A percentile compares a stretch with the other conserved stretches of the same genome.
These are phyloP conservation scores for Sporothrix variecibatus DNA, from an alignment of 2,329 filamentous ascomycete genomes.

Conservation along the genomic window DNA sequence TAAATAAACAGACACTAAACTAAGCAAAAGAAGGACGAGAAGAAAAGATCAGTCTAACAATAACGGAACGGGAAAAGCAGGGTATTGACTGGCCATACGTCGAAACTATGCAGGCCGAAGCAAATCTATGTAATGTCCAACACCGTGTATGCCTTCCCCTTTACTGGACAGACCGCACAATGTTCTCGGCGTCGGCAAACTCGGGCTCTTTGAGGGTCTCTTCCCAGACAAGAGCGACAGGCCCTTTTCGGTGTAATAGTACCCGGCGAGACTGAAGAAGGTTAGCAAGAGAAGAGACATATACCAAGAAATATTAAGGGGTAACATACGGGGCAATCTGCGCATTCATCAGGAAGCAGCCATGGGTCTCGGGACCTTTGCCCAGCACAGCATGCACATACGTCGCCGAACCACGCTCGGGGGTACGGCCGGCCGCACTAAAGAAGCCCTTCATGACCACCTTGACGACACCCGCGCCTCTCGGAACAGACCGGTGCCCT, in stretches of 20 bases:
- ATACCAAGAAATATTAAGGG: neutral
- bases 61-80: neutral
- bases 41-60: neutral
- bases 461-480: neutral
- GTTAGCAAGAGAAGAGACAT: neutral
- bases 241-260: conserved; percentile 38
- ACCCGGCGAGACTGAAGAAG: neutral
- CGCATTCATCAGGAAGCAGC: conserved; percentile 24
- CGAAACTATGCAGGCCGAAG: neutral
- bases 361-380: conserved; percentile 20
- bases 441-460: neutral
- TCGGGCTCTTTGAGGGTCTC: conserved; percentile 43
- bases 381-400: conserved; percentile 24
- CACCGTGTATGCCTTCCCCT: neutral
- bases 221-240: conserved; percentile 43
- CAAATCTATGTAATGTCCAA: neutral
- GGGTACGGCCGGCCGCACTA: neutral
- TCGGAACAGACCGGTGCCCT: conserved; percentile 22
- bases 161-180: conserved; percentile 17
- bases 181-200: conserved; percentile 34
- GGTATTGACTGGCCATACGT: neutral
- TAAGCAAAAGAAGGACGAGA: neutral
- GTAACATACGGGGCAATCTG: conserved; percentile 21
- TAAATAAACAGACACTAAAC: neutral
- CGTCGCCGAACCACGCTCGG: conserved; percentile 19